Base-by-base conservation (phyloP, 441 rosid species). In the Sinapis alba region DNA sequence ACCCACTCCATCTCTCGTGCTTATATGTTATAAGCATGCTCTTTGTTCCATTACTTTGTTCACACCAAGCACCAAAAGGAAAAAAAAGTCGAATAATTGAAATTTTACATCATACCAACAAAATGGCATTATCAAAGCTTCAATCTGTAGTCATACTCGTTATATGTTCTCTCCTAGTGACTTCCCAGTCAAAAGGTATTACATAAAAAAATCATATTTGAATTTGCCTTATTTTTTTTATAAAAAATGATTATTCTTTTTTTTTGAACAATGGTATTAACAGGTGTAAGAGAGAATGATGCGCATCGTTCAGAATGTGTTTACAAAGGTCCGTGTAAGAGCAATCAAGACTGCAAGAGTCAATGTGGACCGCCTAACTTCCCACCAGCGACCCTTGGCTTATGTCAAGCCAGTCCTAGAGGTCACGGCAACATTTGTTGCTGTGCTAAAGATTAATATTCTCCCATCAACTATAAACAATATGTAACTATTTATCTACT, bases 351-450 rank as follows among this genome's bases (percentile, higher is more conserved):
- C 54, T 77, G 80, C 15, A 47, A 0, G n/a, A 34, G 57, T 0
- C 80, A 57, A 30, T 71, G 80, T 71, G 72, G 80, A 23, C 72
- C 76, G 1, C 80, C 76, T 1, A 1, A 70, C 13, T 70, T 71
- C 7, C 71, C 79, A 28, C 43, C 43, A 1, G 1, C 0, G 7
- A 71, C 76, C 26, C 34, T 71, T 58, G 76, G 34, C 11, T 45
- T 10, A 10, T 77, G 80, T 21, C 72, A 45, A 71, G n/a, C 76
- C 7, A 65, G 8, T 71, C 80, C 76, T 59, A 65, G 62, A 58
- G 80, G 76, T 4, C 80, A 77, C 66, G 77, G 73, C 69, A 78
- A 51, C 6, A 19, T 72, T 26, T 78, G 77, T 63, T 63, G 68
- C 21, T 63, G 68, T 63, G 7, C 53, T 10, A 38, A 63, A 38